Base-by-base conservation (phyloP, 345 rosid species). In the Brassica nigra region DNA sequence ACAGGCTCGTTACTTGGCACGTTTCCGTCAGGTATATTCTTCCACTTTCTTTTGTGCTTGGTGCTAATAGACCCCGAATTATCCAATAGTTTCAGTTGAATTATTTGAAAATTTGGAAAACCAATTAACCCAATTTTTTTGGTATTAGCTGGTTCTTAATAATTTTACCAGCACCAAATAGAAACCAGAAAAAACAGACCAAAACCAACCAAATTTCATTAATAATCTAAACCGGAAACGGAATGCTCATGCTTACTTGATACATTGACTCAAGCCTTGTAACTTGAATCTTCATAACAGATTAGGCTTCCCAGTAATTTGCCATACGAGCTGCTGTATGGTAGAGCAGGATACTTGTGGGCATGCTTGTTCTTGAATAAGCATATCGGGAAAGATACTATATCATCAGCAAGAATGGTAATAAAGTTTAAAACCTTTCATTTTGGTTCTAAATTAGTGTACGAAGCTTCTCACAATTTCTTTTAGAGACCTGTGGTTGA, bases 301-400 rank as follows among this genome's bases (percentile, higher is more conserved):
- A 88, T 91, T 75, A 85, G 67, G 72, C 86, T 88, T 74, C 80
- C 90, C 0, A 79, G 76, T 59, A 83, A 72, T 66, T 71, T 82
- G 58, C 88, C 96, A 4, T 10, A 83, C 63, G 96, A 91, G 81
- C 73, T 91, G 49, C 58, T 91, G 33, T 89, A 88, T 77, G 96
- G 96, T 28, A 91, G 90, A 86, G 92, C 84, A 65, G 90, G 92
- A 55, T 89, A 77, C 70, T 79, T 91, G 4, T 89, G 93, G 96
- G 81, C 93, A 16, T 89, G 90, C 37, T 77, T 87, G 71, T 89
- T 89, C 79, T 81, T 91, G 66, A 87, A 88, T 66, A 77, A 85
- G 49, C 85, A 89, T 79, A 55, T 89, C 0, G 89, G 86, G 63
- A 63, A 78, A 8, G 87, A 81, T 9, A 79, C 74, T 68, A 75